phyloP scores from a whole-genome alignment of 768 basidiomycete species.

The Kwoniella heveanensis region DNA sequence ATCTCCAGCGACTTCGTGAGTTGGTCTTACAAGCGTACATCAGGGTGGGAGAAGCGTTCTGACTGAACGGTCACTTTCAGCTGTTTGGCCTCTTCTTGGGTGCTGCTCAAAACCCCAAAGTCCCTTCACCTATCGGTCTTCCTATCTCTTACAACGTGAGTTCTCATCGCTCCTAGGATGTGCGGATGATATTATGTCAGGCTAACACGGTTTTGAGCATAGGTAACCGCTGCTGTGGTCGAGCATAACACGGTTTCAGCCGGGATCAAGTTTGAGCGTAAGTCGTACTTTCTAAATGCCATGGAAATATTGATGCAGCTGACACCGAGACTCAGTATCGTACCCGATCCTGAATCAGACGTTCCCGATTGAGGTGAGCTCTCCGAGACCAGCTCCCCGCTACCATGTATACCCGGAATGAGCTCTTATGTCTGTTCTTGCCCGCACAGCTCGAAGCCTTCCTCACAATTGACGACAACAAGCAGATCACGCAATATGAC shows the following conservation, averaged over 20 bases:
- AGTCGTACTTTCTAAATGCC: neutral
- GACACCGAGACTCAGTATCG: constrained; percentile 11
- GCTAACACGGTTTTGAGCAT: no score
- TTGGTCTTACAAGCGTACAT: neutral
- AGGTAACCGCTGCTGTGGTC: constrained; percentile 29
- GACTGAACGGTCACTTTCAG: no score
- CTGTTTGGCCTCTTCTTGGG: constrained; percentile 40
- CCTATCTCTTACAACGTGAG: constrained; percentile 36
- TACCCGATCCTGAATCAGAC: constrained; percentile 29
- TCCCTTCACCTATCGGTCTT: constrained; percentile 29
- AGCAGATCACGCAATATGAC: constrained; percentile 28
- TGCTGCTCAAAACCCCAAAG: constrained; percentile 20
- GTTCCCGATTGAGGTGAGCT: constrained; percentile 35
- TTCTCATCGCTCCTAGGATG: no score
- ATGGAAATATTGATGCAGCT: neutral
- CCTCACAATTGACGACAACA: constrained; percentile 21
- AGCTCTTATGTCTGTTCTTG: neutral
- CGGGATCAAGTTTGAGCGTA: constrained; percentile 31
- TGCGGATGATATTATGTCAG: no score
- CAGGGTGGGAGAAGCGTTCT: no score
- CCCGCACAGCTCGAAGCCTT: constrained; percentile 26
- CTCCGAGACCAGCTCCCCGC: no score
- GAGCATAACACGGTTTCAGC: constrained; percentile 27
- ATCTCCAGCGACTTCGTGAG: constrained; percentile 25
- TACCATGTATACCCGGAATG: no score